Conservation (phyloP, 2,329 filamentous ascomycete species). For the Fusarium setosum region DNA sequence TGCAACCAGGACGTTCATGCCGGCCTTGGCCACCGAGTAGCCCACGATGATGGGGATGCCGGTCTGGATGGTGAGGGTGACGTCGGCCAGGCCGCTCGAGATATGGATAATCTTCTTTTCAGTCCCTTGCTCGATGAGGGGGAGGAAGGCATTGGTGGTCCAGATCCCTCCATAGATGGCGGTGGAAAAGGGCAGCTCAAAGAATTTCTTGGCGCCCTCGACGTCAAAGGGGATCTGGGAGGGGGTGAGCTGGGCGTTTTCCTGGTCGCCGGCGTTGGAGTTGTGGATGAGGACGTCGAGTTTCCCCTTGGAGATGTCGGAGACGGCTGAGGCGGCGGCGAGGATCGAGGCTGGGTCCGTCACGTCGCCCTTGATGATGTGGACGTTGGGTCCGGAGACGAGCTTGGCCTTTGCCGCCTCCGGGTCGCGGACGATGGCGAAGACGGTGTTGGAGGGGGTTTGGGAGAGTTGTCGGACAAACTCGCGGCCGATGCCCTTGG, state of each 20-base stretch:
- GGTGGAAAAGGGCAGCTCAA: not conserved
- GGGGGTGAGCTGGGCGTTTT: not conserved
- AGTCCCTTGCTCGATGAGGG: not conserved
- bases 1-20: not conserved
- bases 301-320: not conserved
- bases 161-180: not conserved
- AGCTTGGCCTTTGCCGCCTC: not conserved
- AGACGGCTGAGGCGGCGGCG: not conserved
- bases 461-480: conserved; percentile 31
- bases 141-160: not conserved
- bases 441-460: not conserved
- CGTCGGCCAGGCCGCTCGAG: not conserved
- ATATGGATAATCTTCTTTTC: not conserved
- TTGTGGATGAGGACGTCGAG: not conserved
- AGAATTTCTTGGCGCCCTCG: not conserved
- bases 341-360: not conserved
- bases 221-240: not conserved
- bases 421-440: not conserved
- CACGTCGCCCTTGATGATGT: conserved; percentile 1
- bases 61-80: not conserved
- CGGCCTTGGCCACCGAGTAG: not conserved
- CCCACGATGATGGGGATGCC: not conserved
- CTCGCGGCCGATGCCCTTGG: conserved; percentile 38
- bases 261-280: not conserved
- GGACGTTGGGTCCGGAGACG: not conserved